Conservation (phyloP, 305 asterid genomes). For the Withania somnifera region DNA sequence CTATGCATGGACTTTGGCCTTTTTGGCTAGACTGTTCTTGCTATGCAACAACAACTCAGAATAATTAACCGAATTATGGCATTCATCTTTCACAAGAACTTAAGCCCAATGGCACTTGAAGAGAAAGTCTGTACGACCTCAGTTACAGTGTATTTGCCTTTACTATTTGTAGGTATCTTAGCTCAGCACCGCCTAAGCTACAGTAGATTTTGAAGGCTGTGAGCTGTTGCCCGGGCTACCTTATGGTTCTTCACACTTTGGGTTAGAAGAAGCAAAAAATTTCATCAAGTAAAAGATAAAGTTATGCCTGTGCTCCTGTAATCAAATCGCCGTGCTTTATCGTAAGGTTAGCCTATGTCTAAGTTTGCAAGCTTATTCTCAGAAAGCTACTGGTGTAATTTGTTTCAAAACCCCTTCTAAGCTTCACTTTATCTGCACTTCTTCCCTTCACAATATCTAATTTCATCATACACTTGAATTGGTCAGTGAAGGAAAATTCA, state of each 20-base stretch:
- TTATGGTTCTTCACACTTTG: not conserved
- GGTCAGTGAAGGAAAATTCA: not conserved
- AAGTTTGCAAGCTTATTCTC: not conserved
- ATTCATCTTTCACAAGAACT: not conserved
- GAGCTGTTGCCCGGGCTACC: not conserved
- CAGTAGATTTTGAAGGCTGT: not conserved
- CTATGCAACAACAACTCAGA: not conserved
- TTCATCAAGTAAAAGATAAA: not conserved
- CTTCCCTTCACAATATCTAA: not conserved
- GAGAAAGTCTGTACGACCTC: not conserved
- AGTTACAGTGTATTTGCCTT: not conserved
- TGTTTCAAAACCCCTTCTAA: not conserved
- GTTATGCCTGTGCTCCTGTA: not conserved
- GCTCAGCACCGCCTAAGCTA: not conserved
- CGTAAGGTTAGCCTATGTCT: not conserved
- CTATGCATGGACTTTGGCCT: not conserved
- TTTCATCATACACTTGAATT: not conserved
- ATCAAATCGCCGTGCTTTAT: not conserved
- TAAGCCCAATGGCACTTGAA: not conserved
- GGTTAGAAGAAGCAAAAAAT: not conserved
- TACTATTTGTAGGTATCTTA: not conserved
- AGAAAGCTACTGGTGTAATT: not conserved
- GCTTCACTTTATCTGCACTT: not conserved
- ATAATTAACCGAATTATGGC: not conserved
- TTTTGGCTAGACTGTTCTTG: not conserved